Evolutionary conservation across 176 grass and related monocot species (phyloP), one percentile per base, ranked within the genome.

Genomic region (Canna indica): DNA sequence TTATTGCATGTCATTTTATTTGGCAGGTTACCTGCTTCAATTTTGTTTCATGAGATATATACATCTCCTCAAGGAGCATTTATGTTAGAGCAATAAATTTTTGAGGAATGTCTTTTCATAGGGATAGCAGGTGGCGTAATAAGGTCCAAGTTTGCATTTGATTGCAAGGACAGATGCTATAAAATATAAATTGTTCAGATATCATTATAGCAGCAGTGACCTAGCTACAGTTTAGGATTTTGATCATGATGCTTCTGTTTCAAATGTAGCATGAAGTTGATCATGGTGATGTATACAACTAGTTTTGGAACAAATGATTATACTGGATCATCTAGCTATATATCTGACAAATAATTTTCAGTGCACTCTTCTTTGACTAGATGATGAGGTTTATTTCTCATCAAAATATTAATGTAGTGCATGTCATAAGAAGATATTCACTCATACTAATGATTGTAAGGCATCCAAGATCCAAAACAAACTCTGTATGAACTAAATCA

Each of bases 231-330:
- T 44, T 54, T 54, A 54, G 17, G 50, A 5, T 0, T 8, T 54
- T 54, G 50, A 54, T 5, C 65, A 96, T n/a, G 75, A 88, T 84
- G 85, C 79, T 86, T 81, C 59, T 85, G 86, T 24, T 54, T 38
- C 73, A 96, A 91, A 73, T 83, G 70, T 71, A 80, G 82, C 73
- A 75, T 53, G 80, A 75, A 28, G 72, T 84, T 75, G 77, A n/a
- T n/a, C n/a, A n/a, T n/a, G n/a, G n/a, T n/a, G n/a, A n/a, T n/a
- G n/a, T n/a, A n/a, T n/a, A n/a, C n/a, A n/a, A n/a, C n/a, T n/a
- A n/a, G n/a, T n/a, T n/a, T n/a, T n/a, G n/a, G n/a, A n/a, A n/a
- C n/a, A n/a, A n/a, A n/a, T n/a, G n/a, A n/a, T n/a, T n/a, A n/a
- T n/a, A n/a, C n/a, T n/a, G n/a, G n/a, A n/a, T n/a, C n/a, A n/a